Base-by-base conservation (phyloP, 352 stramenopile species). In the Blastocystis sp. region DNA sequence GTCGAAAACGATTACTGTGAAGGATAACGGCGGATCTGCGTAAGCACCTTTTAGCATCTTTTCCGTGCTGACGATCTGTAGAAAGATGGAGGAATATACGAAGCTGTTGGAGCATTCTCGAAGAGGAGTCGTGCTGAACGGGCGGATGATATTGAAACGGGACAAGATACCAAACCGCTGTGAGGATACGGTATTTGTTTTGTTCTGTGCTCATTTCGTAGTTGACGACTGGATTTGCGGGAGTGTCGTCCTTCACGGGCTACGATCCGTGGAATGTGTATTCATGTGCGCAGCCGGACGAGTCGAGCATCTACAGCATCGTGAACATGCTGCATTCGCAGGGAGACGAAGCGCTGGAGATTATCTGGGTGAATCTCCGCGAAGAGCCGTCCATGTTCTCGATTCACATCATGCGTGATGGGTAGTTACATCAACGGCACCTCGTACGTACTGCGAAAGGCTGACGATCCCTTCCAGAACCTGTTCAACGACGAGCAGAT, bases 321-420 rank as follows among this genome's bases (percentile, higher is more conserved):
- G 24, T 69, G 19, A 84, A 61, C n/a, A 84, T 84, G 74, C 48
- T 84, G 9, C 54, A 69, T 70, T 52, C 34, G 11, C 21, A 45
- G 9, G 74, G 74, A 17, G 57, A 84, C 48, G 74, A 84, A 42
- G 21, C 60, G 10, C 34, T 84, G 21, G 74, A 84, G 1, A 63
- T 64, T 2, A 62, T 84, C 43, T 96, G 93, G 93, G 95, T 95
- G 88, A 96, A 96, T 66, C 89, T 96, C 57, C 92, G 94, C 1
- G 93, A 96, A 89, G 94, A 96, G 90, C 93, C 93, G 21, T 91
- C 95, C 9, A 91, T 96, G 34, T 74, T 52, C 1, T 45, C 21
- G 10, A 17, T 11, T 4, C 42, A 42, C 7, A 9, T 48, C 17
- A 1, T 45, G 48, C 48, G 7, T 52, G 40, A 54, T 14, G 10